Conservation (phyloP, 306 rosid species). For the Senna siamea region DNA sequence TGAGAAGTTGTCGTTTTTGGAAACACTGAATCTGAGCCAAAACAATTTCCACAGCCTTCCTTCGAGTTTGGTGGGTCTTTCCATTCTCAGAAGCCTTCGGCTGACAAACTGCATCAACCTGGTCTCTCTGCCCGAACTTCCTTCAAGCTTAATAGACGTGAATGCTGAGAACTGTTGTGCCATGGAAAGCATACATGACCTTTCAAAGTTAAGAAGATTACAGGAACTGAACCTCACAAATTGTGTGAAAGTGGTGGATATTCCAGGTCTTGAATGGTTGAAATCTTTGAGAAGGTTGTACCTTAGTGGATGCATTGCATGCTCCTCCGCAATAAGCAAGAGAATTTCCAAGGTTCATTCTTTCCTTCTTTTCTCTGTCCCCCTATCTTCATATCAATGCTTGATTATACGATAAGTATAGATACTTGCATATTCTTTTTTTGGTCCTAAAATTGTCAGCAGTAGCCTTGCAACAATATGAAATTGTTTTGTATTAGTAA, state of each 20-base stretch:
- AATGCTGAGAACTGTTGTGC: conserved; percentile 52
- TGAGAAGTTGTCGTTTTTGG: conserved; percentile 51
- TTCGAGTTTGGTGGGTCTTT: conserved; percentile 59
- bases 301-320: conserved; percentile 56
- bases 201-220: conserved; percentile 56
- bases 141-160: conserved; percentile 59
- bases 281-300: conserved; percentile 57
- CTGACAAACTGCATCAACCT: conserved; percentile 51
- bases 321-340: conserved; percentile 44
- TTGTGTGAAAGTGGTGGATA: conserved; percentile 57
- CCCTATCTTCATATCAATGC: neutral
- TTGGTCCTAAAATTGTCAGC: no score
- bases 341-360: conserved; percentile 63
- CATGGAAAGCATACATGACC: conserved; percentile 51
- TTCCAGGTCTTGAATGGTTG: conserved; percentile 69
- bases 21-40: conserved; percentile 48
- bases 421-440: no score
- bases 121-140: conserved; percentile 65
- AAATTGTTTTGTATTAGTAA: no score
- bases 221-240: conserved; percentile 56
- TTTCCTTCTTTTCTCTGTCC: conserved; percentile 25
- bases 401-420: neutral
- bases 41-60: conserved; percentile 66
- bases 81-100: conserved; percentile 43
- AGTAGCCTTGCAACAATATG: no score